Evolutionary conservation across 345 rosid species (phyloP).

Genomic region (Populus deltoides): DNA sequence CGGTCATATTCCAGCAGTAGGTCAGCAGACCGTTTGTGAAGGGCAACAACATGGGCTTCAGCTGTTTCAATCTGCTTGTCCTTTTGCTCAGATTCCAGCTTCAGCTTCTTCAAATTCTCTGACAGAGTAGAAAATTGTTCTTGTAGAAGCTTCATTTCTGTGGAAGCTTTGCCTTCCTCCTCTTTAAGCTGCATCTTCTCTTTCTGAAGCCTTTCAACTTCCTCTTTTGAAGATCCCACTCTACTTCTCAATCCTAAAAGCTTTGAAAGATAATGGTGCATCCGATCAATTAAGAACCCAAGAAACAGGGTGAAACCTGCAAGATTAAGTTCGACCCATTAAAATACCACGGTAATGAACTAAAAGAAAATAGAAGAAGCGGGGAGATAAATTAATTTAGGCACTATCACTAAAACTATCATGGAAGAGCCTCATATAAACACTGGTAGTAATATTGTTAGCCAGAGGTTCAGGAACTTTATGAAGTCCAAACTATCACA

Average conservation of each 20-base stretch:
- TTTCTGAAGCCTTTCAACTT: slow-evolving; percentile 55
- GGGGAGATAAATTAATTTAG: neutral
- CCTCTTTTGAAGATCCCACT: slow-evolving; percentile 61
- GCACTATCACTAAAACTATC: slow-evolving; percentile 4
- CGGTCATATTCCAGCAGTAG: slow-evolving; percentile 82
- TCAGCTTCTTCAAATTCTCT: slow-evolving; percentile 59
- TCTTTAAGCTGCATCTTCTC: slow-evolving; percentile 57
- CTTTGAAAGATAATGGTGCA: slow-evolving; percentile 76
- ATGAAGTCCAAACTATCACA: neutral
- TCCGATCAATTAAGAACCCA: slow-evolving; percentile 79
- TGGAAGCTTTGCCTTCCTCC: slow-evolving; percentile 60
- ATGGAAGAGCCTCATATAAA: neutral
- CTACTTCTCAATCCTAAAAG: slow-evolving; percentile 55
- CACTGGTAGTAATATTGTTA: neutral
- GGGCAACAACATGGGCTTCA: slow-evolving; percentile 70
- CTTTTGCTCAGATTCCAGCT: slow-evolving; percentile 62
- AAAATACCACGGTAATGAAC: neutral
- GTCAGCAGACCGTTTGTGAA: slow-evolving; percentile 85
- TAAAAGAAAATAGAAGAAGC: neutral
- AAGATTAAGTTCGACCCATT: slow-evolving; percentile 27
- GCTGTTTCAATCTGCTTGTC: slow-evolving; percentile 70
- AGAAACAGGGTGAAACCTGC: slow-evolving; percentile 86
- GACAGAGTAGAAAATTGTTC: slow-evolving; percentile 46
- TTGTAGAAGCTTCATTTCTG: slow-evolving; percentile 51
- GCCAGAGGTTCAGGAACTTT: neutral